These are phyloP conservation scores for Trametes coccinea DNA, from an alignment of 768 basidiomycete species.

Conservation along the genomic window DNA sequence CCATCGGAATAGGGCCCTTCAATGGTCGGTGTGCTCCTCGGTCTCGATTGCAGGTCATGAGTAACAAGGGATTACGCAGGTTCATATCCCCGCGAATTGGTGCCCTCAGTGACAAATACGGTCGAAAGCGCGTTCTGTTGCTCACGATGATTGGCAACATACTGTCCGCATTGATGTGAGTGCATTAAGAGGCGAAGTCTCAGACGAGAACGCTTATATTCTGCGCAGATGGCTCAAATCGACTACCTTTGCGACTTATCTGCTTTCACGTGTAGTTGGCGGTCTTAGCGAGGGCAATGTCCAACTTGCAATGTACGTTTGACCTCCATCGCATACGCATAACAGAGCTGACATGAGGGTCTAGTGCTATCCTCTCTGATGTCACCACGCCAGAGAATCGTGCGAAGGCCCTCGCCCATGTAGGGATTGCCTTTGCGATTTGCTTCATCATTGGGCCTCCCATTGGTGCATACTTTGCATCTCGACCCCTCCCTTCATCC, in stretches of 20 bases:
- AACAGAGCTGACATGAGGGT: not conserved
- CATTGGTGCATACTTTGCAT: slow-evolving; percentile 94
- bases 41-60: too few species aligned
- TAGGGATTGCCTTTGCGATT: slow-evolving; percentile 95
- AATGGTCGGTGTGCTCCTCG: slow-evolving; percentile 41
- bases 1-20: slow-evolving; percentile 60
- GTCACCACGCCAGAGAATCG: slow-evolving; percentile 79
- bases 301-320: slow-evolving; percentile 85
- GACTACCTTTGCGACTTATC: slow-evolving; percentile 86
- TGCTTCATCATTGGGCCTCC: slow-evolving; percentile 94
- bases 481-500: slow-evolving; percentile 70
- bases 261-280: slow-evolving; percentile 88
- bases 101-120: slow-evolving; percentile 84
- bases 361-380: slow-evolving; percentile 91
- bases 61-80: slow-evolving; percentile 11
- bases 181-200: slow-evolving; percentile 21
- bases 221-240: slow-evolving; percentile 81
- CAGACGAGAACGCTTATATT: slow-evolving; percentile 1
- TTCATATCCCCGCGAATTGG: slow-evolving; percentile 83
- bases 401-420: slow-evolving; percentile 83
- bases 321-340: not conserved
- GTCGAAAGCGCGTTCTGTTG: slow-evolving; percentile 81
- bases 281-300: slow-evolving; percentile 98
- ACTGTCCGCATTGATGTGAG: slow-evolving; percentile 81
- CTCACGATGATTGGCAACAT: slow-evolving; percentile 93